Evolutionary conservation across 805 yeast species (phyloP).

Genomic region (Candida easanensis): DNA sequence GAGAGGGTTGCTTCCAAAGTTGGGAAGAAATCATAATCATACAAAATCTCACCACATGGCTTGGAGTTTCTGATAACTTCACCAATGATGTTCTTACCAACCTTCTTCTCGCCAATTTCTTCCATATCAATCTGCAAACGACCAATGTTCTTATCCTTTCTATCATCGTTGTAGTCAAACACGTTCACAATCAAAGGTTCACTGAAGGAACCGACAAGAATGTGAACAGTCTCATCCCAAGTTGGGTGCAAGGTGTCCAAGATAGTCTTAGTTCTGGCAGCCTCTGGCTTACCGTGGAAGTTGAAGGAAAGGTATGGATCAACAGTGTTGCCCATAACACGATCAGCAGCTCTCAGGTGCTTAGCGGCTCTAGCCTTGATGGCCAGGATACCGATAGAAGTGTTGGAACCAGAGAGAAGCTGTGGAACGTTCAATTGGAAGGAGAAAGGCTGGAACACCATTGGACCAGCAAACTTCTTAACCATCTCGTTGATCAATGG

Average conservation of each 20-base stretch:
- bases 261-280: conserved; percentile 69
- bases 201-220: conserved; percentile 70
- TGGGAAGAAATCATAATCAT: conserved; percentile 74
- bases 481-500: conserved; percentile 83
- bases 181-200: conserved; percentile 77
- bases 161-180: conserved; percentile 74
- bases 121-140: conserved; percentile 71
- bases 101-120: conserved; percentile 51
- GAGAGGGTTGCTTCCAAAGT: conserved; percentile 55
- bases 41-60: conserved; percentile 71
- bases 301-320: conserved; percentile 87
- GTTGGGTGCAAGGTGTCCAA: conserved; percentile 67
- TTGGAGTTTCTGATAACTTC: conserved; percentile 78
- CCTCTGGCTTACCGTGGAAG: conserved; percentile 54
- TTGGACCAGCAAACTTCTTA: conserved; percentile 82
- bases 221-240: conserved; percentile 77
- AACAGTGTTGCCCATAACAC: conserved; percentile 67
- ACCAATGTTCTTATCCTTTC: conserved; percentile 82
- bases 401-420: conserved; percentile 79
- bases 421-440: conserved; percentile 92
- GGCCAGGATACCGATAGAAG: conserved; percentile 84
- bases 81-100: conserved; percentile 46
- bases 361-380: conserved; percentile 65
- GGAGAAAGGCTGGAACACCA: conserved; percentile 85
- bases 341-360: conserved; percentile 64